phyloP scores from a whole-genome alignment of 2,329 filamentous ascomycete genomes.

The Aspergillus sp. region DNA sequence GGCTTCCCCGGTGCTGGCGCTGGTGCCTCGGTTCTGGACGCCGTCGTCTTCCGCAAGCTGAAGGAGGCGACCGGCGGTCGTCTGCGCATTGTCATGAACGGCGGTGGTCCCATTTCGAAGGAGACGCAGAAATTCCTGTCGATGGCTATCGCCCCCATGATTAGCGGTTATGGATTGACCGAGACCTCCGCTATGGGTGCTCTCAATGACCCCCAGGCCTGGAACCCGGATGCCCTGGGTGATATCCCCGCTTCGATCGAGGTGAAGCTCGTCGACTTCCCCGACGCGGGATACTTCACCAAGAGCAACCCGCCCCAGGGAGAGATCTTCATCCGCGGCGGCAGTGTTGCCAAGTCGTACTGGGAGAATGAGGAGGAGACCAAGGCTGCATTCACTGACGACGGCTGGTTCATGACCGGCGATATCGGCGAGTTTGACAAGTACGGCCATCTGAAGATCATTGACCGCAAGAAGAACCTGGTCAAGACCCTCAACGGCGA shows the following conservation, averaged over 20 bases:
- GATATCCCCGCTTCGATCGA: constrained; percentile 75
- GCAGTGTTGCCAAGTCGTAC: constrained; percentile 72
- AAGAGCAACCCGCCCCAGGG: constrained; percentile 78
- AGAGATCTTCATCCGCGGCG: constrained; percentile 85
- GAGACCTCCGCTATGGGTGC: constrained; percentile 73
- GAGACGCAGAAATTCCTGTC: constrained; percentile 90
- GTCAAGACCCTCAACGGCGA: constrained; percentile 94
- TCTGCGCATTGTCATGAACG: constrained; percentile 88
- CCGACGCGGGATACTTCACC: constrained; percentile 81
- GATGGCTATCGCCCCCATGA: constrained; percentile 89
- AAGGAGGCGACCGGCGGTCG: constrained; percentile 85
- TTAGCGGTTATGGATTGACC: constrained; percentile 89
- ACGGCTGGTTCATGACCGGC: constrained; percentile 96
- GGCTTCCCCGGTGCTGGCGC: constrained; percentile 48
- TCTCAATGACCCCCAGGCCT: constrained; percentile 71
- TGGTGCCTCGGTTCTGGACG: constrained; percentile 69
- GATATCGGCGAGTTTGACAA: constrained; percentile 88
- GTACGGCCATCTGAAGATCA: constrained; percentile 77
- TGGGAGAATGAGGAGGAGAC: constrained; percentile 86
- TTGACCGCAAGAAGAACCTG: constrained; percentile 97
- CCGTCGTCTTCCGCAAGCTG: constrained; percentile 86
- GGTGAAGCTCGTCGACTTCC: constrained; percentile 86
- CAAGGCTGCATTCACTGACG: constrained; percentile 68
- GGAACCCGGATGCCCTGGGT: constrained; percentile 73
- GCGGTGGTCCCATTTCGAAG: constrained; percentile 83